Evolutionary conservation across 257 asterid species (phyloP).

Genomic region (Jaltomata sinuosa): DNA sequence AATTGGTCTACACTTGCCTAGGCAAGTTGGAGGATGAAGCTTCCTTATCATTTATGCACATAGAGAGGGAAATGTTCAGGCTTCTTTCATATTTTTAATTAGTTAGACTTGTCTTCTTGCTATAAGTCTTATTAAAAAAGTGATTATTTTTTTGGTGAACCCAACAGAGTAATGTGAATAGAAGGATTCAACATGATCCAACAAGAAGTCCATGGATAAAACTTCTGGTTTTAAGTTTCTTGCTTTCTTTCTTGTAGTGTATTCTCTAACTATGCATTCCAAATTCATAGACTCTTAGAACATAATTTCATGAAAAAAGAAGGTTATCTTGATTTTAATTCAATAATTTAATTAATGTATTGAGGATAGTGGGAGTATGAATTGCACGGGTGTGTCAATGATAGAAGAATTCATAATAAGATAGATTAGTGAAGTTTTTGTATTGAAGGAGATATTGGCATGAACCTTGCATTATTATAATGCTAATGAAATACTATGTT

Average conservation of each 20-base stretch:
- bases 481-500: background rate
- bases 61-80: background rate
- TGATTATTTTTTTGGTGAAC: too few species aligned
- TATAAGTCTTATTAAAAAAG: background rate
- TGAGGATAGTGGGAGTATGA: background rate
- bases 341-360: background rate
- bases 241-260: background rate
- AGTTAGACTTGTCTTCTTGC: background rate
- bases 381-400: background rate
- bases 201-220: too few species aligned
- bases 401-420: background rate
- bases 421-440: background rate
- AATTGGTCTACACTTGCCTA: too few species aligned
- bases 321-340: background rate
- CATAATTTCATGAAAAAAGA: background rate
- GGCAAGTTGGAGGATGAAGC: background rate
- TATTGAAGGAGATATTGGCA: background rate
- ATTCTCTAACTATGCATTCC: background rate
- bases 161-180: too few species aligned
- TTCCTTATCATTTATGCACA: background rate
- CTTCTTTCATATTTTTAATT: background rate
- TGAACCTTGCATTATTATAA: background rate
- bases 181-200: too few species aligned
- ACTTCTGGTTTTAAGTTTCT: too few species aligned
- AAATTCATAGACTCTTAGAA: background rate